Conservation (phyloP, 371 early-diverging fungal species). For the Circinella umbellata region DNA sequence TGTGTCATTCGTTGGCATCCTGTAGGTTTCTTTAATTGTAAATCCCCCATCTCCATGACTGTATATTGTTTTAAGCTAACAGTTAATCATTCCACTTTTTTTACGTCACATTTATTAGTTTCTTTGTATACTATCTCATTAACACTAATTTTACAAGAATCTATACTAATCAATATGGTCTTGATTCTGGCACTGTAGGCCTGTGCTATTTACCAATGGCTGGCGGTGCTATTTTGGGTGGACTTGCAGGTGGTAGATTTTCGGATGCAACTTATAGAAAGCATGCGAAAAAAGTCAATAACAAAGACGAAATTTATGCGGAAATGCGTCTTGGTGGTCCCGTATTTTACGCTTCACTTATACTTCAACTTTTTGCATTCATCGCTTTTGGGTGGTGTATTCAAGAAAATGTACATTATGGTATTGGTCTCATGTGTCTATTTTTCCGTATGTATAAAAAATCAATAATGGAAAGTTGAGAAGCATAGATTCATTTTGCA, state of each 20-base stretch:
- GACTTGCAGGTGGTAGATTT: slow-evolving; percentile 37
- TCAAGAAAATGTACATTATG: slow-evolving; percentile 44
- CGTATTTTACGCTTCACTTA: slow-evolving; percentile 23
- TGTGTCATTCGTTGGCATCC: slow-evolving; percentile 31
- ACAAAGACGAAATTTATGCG: slow-evolving; percentile 24
- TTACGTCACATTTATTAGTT: slow-evolving; percentile 9
- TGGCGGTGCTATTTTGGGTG: slow-evolving; percentile 40
- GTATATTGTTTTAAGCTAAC: too few relatives aligned
- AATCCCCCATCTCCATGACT: too few relatives aligned
- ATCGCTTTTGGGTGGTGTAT: slow-evolving; percentile 51
- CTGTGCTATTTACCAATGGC: slow-evolving; percentile 32
- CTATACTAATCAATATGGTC: slow-evolving; percentile 29
- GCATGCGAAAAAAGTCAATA: slow-evolving; percentile 24
- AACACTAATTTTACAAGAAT: slow-evolving; percentile 32
- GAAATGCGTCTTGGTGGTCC: slow-evolving; percentile 45
- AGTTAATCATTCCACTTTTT: too few relatives aligned
- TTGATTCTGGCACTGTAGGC: slow-evolving; percentile 32
- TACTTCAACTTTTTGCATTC: slow-evolving; percentile 26
- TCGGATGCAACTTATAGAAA: slow-evolving; percentile 37
- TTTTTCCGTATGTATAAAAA: slow-evolving; percentile 36
- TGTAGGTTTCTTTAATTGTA: slow-evolving; percentile 30
- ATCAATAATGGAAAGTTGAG: not conserved
- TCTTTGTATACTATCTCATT: slow-evolving; percentile 28
- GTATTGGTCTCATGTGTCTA: slow-evolving; percentile 39
- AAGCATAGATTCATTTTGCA: too few relatives aligned